Evolutionary conservation across 495 filamentous ascomycete genomes (phyloP).

Genomic region (Trichoderma erinaceum): DNA sequence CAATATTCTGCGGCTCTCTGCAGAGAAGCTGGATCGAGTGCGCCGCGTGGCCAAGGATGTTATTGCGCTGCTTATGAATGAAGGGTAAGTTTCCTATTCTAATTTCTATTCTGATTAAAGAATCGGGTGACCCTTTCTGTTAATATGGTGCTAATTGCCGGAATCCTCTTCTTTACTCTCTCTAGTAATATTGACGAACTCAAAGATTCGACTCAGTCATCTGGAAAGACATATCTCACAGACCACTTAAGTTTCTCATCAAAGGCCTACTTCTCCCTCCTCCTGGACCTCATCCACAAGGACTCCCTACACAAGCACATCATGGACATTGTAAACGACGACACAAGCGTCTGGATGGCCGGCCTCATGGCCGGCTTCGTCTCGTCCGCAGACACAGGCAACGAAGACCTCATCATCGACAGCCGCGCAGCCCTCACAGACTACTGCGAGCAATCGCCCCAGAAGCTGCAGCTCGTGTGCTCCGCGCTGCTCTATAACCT

Average conservation of each 20-base stretch:
- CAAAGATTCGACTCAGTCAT: conserved; percentile 21
- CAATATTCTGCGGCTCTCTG: conserved; percentile 60
- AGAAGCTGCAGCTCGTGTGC: conserved; percentile 29
- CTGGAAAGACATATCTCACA: conserved; percentile 21
- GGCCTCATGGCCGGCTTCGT: conserved; percentile 66
- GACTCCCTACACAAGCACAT: conserved; percentile 26
- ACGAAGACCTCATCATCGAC: conserved; percentile 71
- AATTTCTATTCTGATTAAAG: no score
- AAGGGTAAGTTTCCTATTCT: no score
- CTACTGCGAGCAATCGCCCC: conserved; percentile 33
- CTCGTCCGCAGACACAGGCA: conserved; percentile 75
- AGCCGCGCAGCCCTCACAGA: conserved; percentile 63
- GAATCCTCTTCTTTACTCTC: background rate
- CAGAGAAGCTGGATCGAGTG: conserved; percentile 86
- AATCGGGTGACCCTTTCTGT: background rate
- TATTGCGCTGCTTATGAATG: conserved; percentile 31
- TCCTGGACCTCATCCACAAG: conserved; percentile 38
- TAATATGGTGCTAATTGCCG: background rate
- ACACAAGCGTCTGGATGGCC: conserved; percentile 31
- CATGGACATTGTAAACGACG: conserved; percentile 17
- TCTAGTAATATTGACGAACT: conserved; percentile 16
- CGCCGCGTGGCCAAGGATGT: conserved; percentile 57
- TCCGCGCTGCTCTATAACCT: conserved; percentile 32
- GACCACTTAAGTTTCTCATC: conserved; percentile 40
- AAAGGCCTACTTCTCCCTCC: conserved; percentile 41